Percentiles rank a stretch among this genome's conserved stretches.
phyloP scores from a whole-genome alignment of 371 early-diverging fungal genomes.

The Syncephalastrum racemosum region DNA sequence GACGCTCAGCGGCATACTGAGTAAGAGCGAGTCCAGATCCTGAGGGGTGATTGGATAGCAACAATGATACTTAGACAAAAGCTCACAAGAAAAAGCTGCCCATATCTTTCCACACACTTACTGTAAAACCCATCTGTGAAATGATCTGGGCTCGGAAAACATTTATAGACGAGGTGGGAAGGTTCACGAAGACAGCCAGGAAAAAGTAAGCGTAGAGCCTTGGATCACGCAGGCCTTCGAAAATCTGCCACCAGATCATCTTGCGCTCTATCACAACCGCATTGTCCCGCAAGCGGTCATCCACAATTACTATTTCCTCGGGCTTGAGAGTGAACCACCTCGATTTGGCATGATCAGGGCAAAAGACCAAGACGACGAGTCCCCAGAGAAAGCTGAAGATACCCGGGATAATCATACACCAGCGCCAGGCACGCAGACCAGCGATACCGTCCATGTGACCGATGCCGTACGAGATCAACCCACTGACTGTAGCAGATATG shows the following conservation, averaged over 20 bases:
- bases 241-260: conserved; percentile 27
- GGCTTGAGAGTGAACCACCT: conserved; percentile 23
- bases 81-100: not conserved
- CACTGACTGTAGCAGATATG: conserved; percentile 45
- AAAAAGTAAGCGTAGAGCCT: conserved; percentile 30
- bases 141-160: conserved; percentile 31
- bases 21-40: too few relatives aligned
- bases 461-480: conserved; percentile 54
- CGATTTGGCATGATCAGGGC: conserved; percentile 34
- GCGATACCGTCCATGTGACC: conserved; percentile 31
- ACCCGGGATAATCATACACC: conserved; percentile 25
- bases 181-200: conserved; percentile 20
- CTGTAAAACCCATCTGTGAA: conserved; percentile 31
- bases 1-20: too few relatives aligned
- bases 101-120: conserved; percentile 11
- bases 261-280: conserved; percentile 8
- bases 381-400: conserved; percentile 23
- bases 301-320: conserved; percentile 29
- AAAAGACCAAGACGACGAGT: conserved; percentile 28
- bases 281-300: conserved; percentile 32
- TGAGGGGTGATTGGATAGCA: too few relatives aligned
- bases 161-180: conserved; percentile 30
- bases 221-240: conserved; percentile 29
- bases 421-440: conserved; percentile 18
- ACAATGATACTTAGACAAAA: too few relatives aligned